Base-by-base conservation (phyloP, 73 alveolate genomes). In the Stentor coeruleus region DNA sequence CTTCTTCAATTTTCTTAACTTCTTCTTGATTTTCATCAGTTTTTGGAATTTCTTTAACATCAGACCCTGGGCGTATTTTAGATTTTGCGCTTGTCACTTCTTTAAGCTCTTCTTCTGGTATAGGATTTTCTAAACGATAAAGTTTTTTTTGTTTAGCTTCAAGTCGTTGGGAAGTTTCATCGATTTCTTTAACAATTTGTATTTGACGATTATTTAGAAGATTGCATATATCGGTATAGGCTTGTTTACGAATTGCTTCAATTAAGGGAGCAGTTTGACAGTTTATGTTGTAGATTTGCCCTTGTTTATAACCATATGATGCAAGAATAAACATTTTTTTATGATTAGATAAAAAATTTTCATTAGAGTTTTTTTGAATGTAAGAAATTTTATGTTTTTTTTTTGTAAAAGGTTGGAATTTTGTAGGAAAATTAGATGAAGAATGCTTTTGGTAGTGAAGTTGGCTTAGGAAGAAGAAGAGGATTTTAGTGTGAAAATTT, bases 291-390 rank as follows among this genome's bases (percentile, higher is more conserved):
- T 20, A 57, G 28, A 57, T 31, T 20, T 57, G 73, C 73, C 73
- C 73, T 57, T 57, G 73, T 57, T 57, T 57, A 31, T 57, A 57
- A 20, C 73, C 73, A 57, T 57, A 57, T n/a, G 73, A n/a, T n/a
- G 28, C 73, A 20, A 20, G 15, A 57, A 57, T 57, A 57, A 57
- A 57, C 73, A 57, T 57, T 57, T 57, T 57, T n/a, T n/a, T n/a
- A n/a, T n/a, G n/a, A n/a, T n/a, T n/a, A n/a, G n/a, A n/a, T n/a
- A n/a, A n/a, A n/a, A n/a, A n/a, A n/a, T n/a, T n/a, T n/a, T n/a
- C n/a, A n/a, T n/a, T n/a, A n/a, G n/a, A n/a, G n/a, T n/a, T n/a
- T n/a, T n/a, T n/a, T n/a, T n/a, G n/a, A n/a, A n/a, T n/a, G n/a
- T n/a, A n/a, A n/a, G n/a, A n/a, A n/a, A n/a, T n/a, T n/a, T n/a